Conservation (phyloP, 2,329 filamentous ascomycete genomes). For the Sordariomycetes sp. region DNA sequence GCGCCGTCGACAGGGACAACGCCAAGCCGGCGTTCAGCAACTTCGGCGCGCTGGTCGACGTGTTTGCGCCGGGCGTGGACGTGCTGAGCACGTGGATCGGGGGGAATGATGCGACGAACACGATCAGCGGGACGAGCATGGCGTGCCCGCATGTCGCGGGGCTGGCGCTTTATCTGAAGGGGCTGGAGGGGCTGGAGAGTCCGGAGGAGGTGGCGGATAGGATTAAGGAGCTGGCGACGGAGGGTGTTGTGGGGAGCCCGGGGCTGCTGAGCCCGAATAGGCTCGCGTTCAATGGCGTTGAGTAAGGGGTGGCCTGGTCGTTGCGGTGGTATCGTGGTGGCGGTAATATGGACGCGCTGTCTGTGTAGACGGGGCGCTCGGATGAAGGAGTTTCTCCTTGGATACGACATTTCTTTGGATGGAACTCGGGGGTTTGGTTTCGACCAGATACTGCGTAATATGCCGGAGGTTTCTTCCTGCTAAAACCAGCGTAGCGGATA, state of each 20-base stretch:
- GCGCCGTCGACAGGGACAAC: constrained; percentile 17
- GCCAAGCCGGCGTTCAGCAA: constrained; percentile 33
- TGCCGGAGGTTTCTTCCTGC: no score
- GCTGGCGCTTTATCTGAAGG: constrained; percentile 9
- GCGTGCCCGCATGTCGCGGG: constrained; percentile 6
- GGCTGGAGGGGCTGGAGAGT: constrained; percentile 25
- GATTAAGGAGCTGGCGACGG: constrained; percentile 30
- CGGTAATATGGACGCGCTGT: no score
- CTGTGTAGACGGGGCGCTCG: no score
- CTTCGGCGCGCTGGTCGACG: constrained; percentile 24
- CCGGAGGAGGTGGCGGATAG: constrained; percentile 35
- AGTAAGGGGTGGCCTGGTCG: not conserved
- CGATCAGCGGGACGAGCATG: constrained; percentile 7
- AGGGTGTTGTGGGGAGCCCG: constrained; percentile 26
- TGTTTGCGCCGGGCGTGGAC: constrained; percentile 26
- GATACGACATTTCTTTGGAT: no score
- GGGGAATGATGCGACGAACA: not conserved
- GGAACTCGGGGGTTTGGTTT: no score
- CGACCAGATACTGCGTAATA: no score
- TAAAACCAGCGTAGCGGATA: no score
- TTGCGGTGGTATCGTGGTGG: no score
- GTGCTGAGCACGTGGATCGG: constrained; percentile 23
- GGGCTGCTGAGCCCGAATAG: constrained; percentile 35
- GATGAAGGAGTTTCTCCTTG: no score
- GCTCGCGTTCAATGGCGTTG: constrained; percentile 42